Conservation (phyloP, 208 protist species). For the Crithidia bombi region DNA sequence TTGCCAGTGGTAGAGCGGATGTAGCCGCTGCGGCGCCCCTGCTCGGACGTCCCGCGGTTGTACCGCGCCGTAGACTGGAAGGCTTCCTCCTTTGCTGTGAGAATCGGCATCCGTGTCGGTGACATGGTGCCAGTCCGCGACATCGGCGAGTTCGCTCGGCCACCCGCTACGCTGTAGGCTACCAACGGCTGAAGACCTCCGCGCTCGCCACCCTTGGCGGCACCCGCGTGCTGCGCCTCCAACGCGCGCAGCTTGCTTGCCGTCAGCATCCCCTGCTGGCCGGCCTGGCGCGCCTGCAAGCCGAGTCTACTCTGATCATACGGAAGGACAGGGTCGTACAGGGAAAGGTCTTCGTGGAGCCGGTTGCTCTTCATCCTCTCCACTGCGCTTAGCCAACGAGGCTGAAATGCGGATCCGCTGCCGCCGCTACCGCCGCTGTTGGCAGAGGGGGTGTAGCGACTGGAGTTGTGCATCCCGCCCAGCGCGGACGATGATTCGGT, state of each 20-base stretch:
- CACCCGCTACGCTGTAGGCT: slow-evolving; percentile 18
- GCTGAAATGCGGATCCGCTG: slow-evolving; percentile 15
- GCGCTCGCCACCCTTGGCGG: not conserved
- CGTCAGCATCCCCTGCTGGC: slow-evolving; percentile 55
- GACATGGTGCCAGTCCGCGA: not conserved
- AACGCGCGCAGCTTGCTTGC: slow-evolving; percentile 52
- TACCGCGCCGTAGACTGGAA: slow-evolving; percentile 18
- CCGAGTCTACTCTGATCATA: slow-evolving; percentile 57
- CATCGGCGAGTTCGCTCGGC: not conserved
- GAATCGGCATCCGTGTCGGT: slow-evolving; percentile 2
- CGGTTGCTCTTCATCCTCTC: slow-evolving; percentile 47
- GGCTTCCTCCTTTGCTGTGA: slow-evolving; percentile 44
- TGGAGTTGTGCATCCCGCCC: slow-evolving; percentile 19
- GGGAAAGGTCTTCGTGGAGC: slow-evolving; percentile 10
- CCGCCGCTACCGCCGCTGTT: slow-evolving; percentile 12
- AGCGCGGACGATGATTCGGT: slow-evolving; percentile 24
- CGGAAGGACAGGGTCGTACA: slow-evolving; percentile 44
- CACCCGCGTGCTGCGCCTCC: slow-evolving; percentile 36
- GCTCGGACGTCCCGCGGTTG: slow-evolving; percentile 27
- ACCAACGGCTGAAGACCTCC: slow-evolving; percentile 10
- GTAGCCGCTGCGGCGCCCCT: slow-evolving; percentile 27
- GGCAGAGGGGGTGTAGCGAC: slow-evolving; percentile 9
- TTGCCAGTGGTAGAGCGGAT: slow-evolving; percentile 19
- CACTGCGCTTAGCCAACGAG: slow-evolving; percentile 59
- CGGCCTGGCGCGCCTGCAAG: slow-evolving; percentile 38